A percentile compares a stretch with the other conserved stretches of the same genome.
Conservation (phyloP, 106 monocot genomes). For the Dioscorea alata region DNA sequence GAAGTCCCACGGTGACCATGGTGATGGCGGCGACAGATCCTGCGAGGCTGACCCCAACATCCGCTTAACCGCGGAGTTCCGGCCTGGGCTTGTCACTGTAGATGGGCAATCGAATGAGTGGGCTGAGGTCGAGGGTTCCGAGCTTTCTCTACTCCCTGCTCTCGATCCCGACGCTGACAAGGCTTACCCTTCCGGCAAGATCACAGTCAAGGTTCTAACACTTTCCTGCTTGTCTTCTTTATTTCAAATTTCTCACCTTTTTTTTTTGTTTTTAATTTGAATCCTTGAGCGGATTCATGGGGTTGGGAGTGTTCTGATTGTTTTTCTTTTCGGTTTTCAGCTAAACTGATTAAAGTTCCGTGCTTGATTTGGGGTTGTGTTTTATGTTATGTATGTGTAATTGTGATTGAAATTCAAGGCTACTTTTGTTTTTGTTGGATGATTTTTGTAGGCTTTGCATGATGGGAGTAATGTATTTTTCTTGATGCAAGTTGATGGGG, state of each 20-base stretch:
- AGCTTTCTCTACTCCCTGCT: conserved; percentile 70
- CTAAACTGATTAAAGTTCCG: too few relatives aligned
- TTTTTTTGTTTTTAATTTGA: too few relatives aligned
- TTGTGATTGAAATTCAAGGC: too few relatives aligned
- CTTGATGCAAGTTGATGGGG: conserved; percentile 83
- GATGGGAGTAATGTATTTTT: conserved; percentile 76
- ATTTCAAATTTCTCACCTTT: too few relatives aligned
- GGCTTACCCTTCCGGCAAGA: conserved; percentile 70
- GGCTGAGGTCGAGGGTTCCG: conserved; percentile 52
- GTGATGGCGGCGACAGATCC: conserved; percentile 25
- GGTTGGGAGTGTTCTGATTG: too few relatives aligned
- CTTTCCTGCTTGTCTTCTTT: too few relatives aligned
- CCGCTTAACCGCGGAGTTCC: conserved; percentile 53
- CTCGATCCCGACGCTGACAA: conserved; percentile 88
- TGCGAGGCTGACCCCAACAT: conserved; percentile 41
- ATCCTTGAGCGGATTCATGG: too few relatives aligned
- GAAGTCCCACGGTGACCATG: conserved; percentile 66
- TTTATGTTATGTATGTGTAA: too few relatives aligned
- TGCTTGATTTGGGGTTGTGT: too few relatives aligned
- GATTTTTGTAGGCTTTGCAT: conserved; percentile 57
- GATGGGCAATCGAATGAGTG: conserved; percentile 80
- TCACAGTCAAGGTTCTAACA: conserved; percentile 64
- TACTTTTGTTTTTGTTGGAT: too few relatives aligned
- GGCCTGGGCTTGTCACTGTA: conserved; percentile 64
- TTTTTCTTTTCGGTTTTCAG: too few relatives aligned